These are phyloP conservation scores for Ustilago trichophora DNA, from an alignment of 1,284 basidiomycete genomes.

Conservation along the genomic window DNA sequence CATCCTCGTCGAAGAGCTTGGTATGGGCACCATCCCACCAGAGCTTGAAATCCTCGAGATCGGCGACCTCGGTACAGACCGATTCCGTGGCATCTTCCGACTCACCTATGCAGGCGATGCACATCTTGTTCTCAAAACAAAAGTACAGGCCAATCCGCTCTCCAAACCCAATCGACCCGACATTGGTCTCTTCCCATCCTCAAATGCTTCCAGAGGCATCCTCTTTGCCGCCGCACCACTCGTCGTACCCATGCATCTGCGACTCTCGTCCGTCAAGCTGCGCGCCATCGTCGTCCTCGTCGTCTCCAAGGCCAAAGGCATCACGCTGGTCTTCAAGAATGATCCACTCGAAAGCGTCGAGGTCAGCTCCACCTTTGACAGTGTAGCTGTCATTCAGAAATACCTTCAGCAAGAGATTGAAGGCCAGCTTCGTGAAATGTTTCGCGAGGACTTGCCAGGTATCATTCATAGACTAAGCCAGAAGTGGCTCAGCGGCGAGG, in stretches of 20 bases:
- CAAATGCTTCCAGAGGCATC: conserved; percentile 58
- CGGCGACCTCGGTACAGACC: conserved; percentile 92
- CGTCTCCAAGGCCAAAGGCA: conserved; percentile 92
- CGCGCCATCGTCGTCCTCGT: conserved; percentile 97
- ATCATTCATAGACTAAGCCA: conserved; percentile 97
- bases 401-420: conserved; percentile 79
- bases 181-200: conserved; percentile 52
- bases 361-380: conserved; percentile 97
- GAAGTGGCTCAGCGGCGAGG: conserved; percentile 76
- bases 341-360: conserved; percentile 98
- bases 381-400: conserved; percentile 92
- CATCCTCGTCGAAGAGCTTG: conserved; percentile 95
- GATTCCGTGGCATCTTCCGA: conserved; percentile 96
- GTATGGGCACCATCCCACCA: conserved; percentile 98
- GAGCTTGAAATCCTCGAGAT: conserved; percentile 97
- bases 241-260: conserved; percentile 91
- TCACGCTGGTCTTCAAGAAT: conserved; percentile 99
- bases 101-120: conserved; percentile 96
- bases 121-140: conserved; percentile 91
- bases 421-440: conserved; percentile 95
- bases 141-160: conserved; percentile 95
- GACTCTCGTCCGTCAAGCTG: conserved; percentile 91
- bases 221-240: conserved; percentile 64
- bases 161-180: conserved; percentile 69
- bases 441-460: conserved; percentile 92